Conservation (phyloP, 2,329 filamentous ascomycete genomes). For the Thelonectria blattea region DNA sequence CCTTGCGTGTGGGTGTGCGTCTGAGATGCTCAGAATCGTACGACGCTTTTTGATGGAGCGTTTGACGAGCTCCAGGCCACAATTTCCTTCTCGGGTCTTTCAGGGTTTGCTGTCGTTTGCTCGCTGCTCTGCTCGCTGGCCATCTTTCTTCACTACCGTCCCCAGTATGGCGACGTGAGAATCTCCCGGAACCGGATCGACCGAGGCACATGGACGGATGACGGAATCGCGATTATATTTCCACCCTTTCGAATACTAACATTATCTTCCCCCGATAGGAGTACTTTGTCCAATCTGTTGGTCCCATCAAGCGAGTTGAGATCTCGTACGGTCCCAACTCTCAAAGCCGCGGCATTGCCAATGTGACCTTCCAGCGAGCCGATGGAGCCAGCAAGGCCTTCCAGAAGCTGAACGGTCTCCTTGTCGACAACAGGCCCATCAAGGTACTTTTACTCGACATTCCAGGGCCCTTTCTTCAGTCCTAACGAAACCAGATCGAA, state of each 20-base stretch:
- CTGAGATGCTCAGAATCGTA: slow-evolving; percentile 17
- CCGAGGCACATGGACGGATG: slow-evolving; percentile 41
- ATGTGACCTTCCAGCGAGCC: slow-evolving; percentile 81
- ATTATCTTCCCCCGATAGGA: slow-evolving; percentile 75
- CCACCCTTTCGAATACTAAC: slow-evolving; percentile 63
- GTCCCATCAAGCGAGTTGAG: slow-evolving; percentile 88
- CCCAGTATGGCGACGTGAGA: slow-evolving; percentile 32
- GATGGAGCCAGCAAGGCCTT: slow-evolving; percentile 87
- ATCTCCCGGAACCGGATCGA: slow-evolving; percentile 39
- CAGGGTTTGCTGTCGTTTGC: slow-evolving; percentile 25
- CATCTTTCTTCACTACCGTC: slow-evolving; percentile 24
- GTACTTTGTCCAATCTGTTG: slow-evolving; percentile 89
- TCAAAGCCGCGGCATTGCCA: slow-evolving; percentile 89
- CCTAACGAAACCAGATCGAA: slow-evolving; percentile 71
- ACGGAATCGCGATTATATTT: slow-evolving; percentile 31
- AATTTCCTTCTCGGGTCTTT: slow-evolving; percentile 1
- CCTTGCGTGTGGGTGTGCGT: slow-evolving; percentile 20
- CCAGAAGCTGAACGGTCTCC: slow-evolving; percentile 81
- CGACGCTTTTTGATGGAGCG: slow-evolving; percentile 16
- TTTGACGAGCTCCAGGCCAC: slow-evolving; percentile 9
- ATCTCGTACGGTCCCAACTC: slow-evolving; percentile 93
- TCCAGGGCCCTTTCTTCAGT: not conserved
- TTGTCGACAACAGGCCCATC: slow-evolving; percentile 89
- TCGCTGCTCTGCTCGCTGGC: slow-evolving; percentile 42
- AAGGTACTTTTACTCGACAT: slow-evolving; percentile 65